A percentile compares a stretch with the other conserved stretches of the same genome.
Conservation (phyloP, 805 yeast species). For the Ogataea paraovalis region DNA sequence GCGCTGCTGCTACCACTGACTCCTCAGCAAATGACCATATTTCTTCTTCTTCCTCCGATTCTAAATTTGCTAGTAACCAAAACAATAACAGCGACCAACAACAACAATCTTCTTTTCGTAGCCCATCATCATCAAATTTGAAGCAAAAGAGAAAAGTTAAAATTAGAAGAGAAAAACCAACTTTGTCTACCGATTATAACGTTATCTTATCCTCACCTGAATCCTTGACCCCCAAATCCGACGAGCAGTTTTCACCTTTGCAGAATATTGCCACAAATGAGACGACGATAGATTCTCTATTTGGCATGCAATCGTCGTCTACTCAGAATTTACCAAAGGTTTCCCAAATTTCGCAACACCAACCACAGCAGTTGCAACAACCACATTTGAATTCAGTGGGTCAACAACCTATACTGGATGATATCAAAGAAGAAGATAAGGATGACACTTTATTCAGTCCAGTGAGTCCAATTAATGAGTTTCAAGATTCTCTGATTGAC, state of each 20-base stretch:
- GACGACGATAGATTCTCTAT: conserved; percentile 5
- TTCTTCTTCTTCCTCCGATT: background rate
- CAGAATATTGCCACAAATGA: conserved; percentile 11
- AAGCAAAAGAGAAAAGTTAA: conserved; percentile 2
- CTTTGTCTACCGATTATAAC: conserved; percentile 12
- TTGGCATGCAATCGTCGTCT: background rate
- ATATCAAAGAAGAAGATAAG: conserved; percentile 22
- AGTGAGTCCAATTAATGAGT: conserved; percentile 9
- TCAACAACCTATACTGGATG: conserved; percentile 5
- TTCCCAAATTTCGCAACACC: background rate
- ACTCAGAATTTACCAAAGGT: background rate
- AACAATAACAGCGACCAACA: background rate
- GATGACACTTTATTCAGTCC: conserved; percentile 12
- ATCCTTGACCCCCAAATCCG: conserved; percentile 23
- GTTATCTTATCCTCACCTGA: conserved; percentile 24
- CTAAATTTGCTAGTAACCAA: background rate
- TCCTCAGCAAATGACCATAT: background rate
- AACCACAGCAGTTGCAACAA: background rate
- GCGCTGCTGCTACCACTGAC: background rate
- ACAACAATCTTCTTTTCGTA: background rate
- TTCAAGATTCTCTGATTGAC: background rate
- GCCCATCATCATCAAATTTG: background rate
- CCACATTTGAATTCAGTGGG: background rate
- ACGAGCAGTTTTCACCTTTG: conserved; percentile 19
- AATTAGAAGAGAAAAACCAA: conserved; percentile 4